A percentile compares a stretch with the other conserved stretches of the same genome.
Conservation (phyloP, 805 yeast species). For the Cephaloascus albidus region DNA sequence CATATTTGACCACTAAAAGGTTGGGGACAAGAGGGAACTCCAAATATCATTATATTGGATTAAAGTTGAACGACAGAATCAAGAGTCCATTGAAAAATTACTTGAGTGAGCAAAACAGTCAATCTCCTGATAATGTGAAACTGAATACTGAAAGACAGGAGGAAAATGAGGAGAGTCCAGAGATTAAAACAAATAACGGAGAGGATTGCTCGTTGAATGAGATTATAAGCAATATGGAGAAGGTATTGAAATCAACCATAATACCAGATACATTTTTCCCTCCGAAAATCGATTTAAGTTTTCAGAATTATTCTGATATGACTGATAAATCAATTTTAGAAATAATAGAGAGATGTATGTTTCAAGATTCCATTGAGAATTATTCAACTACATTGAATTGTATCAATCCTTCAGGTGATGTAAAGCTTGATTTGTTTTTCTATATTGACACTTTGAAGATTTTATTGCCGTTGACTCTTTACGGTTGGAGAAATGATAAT, state of each 20-base stretch:
- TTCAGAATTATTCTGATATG: not conserved
- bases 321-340: not conserved
- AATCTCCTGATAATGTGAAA: not conserved
- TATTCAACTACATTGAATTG: not conserved
- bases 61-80: not conserved
- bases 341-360: not conserved
- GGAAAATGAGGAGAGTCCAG: not conserved
- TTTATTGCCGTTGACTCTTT: not conserved
- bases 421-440: not conserved
- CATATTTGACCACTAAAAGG: conserved; percentile 28
- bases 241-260: not conserved
- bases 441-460: not conserved
- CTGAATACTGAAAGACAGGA: no score
- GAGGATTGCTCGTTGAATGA: not conserved
- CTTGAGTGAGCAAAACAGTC: not conserved
- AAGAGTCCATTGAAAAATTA: not conserved
- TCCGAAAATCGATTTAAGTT: not conserved
- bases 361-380: no score
- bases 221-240: not conserved
- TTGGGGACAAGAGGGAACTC: conserved; percentile 35
- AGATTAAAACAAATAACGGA: not conserved
- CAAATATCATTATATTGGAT: conserved; percentile 20
- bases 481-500: not conserved
- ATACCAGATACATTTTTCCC: not conserved
- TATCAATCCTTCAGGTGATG: not conserved